Conservation (phyloP, 2,329 filamentous ascomycete genomes). For the Chaetomiaceae sp. region DNA sequence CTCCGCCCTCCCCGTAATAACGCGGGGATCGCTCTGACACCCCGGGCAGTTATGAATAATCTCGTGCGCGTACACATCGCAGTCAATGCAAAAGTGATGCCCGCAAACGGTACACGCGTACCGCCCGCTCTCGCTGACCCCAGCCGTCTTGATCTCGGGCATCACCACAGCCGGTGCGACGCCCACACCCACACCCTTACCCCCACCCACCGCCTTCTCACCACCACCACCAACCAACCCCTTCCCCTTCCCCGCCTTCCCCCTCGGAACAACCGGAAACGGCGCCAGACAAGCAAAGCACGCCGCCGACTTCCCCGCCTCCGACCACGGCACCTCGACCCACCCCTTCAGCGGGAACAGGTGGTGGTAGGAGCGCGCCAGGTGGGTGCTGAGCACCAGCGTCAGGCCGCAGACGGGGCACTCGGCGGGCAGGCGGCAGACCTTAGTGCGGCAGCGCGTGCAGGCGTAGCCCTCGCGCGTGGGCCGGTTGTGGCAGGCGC, state of each 20-base stretch:
- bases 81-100: conserved; percentile 96
- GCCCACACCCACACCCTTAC: neutral
- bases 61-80: conserved; percentile 92
- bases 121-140: conserved; percentile 77
- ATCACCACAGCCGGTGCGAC: conserved; percentile 20
- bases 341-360: conserved; percentile 87
- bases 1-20: conserved; percentile 2
- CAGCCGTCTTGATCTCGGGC: conserved; percentile 41
- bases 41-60: conserved; percentile 94
- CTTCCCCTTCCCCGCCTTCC: conserved; percentile 17
- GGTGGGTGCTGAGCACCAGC: conserved; percentile 87
- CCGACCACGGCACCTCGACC: conserved; percentile 80
- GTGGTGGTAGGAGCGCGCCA: conserved; percentile 90
- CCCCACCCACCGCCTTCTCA: conserved; percentile 14
- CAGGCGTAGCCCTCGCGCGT: conserved; percentile 84
- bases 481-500: conserved; percentile 84
- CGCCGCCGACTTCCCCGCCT: conserved; percentile 56
- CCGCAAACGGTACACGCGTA: conserved; percentile 87
- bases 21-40: conserved; percentile 57
- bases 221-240: neutral
- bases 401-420: conserved; percentile 90
- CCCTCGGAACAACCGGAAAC: conserved; percentile 55
- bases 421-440: conserved; percentile 84
- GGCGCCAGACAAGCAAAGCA: conserved; percentile 74
- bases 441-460: conserved; percentile 81